Conservation (phyloP, 768 basidiomycete species). For the Boletus rubescentipes region DNA sequence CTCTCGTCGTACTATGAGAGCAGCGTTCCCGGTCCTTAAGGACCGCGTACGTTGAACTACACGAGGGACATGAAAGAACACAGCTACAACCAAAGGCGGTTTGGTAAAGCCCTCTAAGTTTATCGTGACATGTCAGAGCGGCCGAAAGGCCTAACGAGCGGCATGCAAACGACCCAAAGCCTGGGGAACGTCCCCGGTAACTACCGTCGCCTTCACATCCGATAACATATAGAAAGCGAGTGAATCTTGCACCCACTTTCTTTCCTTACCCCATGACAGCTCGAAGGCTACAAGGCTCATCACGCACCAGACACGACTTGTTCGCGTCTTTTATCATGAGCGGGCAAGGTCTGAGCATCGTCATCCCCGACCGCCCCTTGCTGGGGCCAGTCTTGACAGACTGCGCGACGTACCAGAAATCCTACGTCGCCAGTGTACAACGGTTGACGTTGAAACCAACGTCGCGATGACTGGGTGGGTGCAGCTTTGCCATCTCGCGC, state of each 20-base stretch:
- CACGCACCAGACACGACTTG: constrained; percentile 11
- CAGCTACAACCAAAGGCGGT: too few species aligned
- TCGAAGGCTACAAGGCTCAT: constrained; percentile 19
- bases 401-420: constrained; percentile 20
- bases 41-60: too few species aligned
- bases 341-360: constrained; percentile 25
- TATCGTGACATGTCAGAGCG: too few species aligned
- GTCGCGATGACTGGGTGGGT: constrained; percentile 18
- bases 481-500: background rate
- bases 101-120: too few species aligned
- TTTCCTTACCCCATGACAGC: constrained; percentile 9
- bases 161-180: too few species aligned
- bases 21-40: too few species aligned
- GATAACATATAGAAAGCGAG: background rate
- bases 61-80: too few species aligned
- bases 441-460: constrained; percentile 11
- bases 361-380: constrained; percentile 22
- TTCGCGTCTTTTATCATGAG: constrained; percentile 21
- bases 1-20: too few species aligned
- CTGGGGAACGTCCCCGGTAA: background rate
- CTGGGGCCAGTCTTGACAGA: constrained; percentile 6
- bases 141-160: too few species aligned
- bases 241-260: too few species aligned
- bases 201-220: background rate
- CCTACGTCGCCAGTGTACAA: background rate